These are phyloP conservation scores for Botrytis cinerea DNA, from an alignment of 2,329 filamentous ascomycete species.

Conservation along the genomic window DNA sequence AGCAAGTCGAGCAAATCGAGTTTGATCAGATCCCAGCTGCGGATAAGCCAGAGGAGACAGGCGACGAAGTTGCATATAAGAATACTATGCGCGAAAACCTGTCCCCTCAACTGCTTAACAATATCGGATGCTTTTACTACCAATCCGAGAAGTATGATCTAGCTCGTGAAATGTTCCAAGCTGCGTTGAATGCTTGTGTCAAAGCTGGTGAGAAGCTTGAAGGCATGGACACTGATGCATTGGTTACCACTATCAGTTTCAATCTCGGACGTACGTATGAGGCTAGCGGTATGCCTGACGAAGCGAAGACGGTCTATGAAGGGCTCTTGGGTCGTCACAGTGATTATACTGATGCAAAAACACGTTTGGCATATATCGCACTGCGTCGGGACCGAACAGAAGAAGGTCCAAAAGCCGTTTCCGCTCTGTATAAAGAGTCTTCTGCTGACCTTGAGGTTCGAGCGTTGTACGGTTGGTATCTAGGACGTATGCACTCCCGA, in stretches of 20 bases:
- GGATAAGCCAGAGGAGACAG: constrained; percentile 60
- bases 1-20: constrained; percentile 90
- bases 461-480: constrained; percentile 91
- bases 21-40: constrained; percentile 73
- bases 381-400: constrained; percentile 78
- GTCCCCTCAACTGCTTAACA: constrained; percentile 90
- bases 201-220: constrained; percentile 75
- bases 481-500: constrained; percentile 77
- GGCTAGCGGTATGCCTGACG: constrained; percentile 74
- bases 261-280: constrained; percentile 95
- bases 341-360: constrained; percentile 90
- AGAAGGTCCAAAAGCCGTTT: constrained; percentile 82
- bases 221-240: constrained; percentile 79
- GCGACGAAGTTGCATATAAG: constrained; percentile 62
- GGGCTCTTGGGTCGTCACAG: constrained; percentile 79
- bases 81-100: constrained; percentile 72
- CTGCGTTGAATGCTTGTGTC: constrained; percentile 85
- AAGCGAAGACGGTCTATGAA: constrained; percentile 87
- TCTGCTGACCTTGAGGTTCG: constrained; percentile 87
- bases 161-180: constrained; percentile 86
- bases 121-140: constrained; percentile 94
- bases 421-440: constrained; percentile 82
- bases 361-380: constrained; percentile 86
- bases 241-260: constrained; percentile 95
- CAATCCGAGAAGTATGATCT: constrained; percentile 79